Conservation (phyloP, 2,329 filamentous ascomycete genomes). For the Botryotinia convoluta region DNA sequence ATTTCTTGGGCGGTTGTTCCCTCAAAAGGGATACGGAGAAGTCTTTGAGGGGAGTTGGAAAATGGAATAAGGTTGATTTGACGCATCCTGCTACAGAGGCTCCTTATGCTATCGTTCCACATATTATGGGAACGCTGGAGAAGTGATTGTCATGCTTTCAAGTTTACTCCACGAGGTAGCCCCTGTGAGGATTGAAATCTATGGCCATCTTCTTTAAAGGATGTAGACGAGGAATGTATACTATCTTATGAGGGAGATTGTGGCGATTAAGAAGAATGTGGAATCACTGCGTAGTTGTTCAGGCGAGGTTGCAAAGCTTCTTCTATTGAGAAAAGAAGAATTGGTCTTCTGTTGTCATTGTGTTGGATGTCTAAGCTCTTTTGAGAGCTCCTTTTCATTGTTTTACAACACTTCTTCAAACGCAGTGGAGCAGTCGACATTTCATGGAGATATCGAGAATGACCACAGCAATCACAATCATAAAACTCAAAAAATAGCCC, state of each 20-base stretch:
- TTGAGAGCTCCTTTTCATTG: not conserved
- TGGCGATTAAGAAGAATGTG: not conserved
- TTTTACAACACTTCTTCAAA: not conserved
- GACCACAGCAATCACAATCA: not conserved
- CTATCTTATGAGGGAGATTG: not conserved
- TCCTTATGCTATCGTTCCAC: constrained; percentile 32
- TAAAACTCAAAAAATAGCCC: accelerated
- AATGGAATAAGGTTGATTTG: constrained; percentile 34
- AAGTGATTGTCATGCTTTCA: constrained; percentile 25
- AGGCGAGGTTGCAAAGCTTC: not conserved
- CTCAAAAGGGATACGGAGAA: constrained; percentile 34
- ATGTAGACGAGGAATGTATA: not conserved
- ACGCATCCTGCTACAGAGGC: constrained; percentile 28
- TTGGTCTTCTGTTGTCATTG: not conserved
- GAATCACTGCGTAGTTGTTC: too few relatives aligned
- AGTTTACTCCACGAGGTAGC: too few relatives aligned
- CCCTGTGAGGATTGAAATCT: not conserved
- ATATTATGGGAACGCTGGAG: constrained; percentile 31
- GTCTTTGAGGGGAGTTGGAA: constrained; percentile 30
- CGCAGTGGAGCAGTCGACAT: not conserved
- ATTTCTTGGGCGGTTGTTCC: constrained; percentile 33
- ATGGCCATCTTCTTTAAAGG: too few relatives aligned
- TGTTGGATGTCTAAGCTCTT: not conserved
- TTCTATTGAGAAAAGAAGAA: not conserved
- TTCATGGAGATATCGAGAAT: not conserved